Base-by-base conservation (phyloP, 352 stramenopile species). In the Thraustochytrium striatum region DNA sequence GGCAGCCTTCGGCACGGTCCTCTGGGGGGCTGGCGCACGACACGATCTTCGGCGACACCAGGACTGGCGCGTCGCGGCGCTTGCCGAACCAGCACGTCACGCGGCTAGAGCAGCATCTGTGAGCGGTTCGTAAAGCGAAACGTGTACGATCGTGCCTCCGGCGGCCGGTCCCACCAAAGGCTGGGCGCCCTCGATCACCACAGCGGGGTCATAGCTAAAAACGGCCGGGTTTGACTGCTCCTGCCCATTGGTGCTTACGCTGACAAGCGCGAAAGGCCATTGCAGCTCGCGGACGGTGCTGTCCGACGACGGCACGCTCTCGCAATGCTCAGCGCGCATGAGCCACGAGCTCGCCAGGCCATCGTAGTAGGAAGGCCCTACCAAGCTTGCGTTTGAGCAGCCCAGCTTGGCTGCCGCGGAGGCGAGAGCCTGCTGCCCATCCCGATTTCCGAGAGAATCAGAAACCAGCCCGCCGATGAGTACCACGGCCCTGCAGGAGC, bases 71-170 rank as follows among this genome's bases (percentile, higher is more conserved):
- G 55, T 62, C 55, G 9, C n/a, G n/a, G n/a, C n/a, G n/a, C n/a
- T n/a, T n/a, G n/a, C 55, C 55, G 25, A 62, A 62, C 55, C 55
- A 62, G 55, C 55, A 62, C 25, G 55, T 62, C 9, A 62, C 13
- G 25, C 9, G 25, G 33, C 13, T 25, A 16, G 33, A 9, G 25
- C 8, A 9, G 25, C 13, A 9, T 62, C 9, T 36, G 25, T 62
- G 25, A 62, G 25, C 8, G 33, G n/a, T n/a, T 62, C 55, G 55
- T 62, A 62, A 9, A 62, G n/a, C 55, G 9, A 9, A n/a, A 62
- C 25, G 9, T 9, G 9, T 9, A 62, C 55, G 9, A 62, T 9
- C 25, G 55, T 62, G 33, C 55, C 55, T n/a, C 55, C 55, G 9
- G 55, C 25, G 25, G 33, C 55, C 9, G 55, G 9, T 30, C 55